These are phyloP conservation scores for Penicillium paneum DNA, from an alignment of 2,329 filamentous ascomycete genomes.

Conservation along the genomic window DNA sequence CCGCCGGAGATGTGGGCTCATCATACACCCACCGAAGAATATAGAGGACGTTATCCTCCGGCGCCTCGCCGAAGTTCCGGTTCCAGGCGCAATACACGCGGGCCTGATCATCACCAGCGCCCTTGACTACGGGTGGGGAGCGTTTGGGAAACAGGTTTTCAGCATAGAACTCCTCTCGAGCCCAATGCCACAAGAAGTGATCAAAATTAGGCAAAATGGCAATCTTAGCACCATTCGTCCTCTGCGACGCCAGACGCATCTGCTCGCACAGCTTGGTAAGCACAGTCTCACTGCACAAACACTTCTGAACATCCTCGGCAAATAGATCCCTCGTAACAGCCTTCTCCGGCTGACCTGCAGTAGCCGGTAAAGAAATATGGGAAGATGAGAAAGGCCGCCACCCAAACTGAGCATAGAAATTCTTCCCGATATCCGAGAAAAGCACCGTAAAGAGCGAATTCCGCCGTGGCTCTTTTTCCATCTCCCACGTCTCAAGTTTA, in stretches of 20 bases:
- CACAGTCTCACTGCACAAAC: conserved; percentile 60
- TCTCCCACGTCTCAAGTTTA: conserved; percentile 53
- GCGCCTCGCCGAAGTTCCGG: conserved; percentile 38
- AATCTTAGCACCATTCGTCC: conserved; percentile 51
- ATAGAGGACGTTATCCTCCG: conserved; percentile 40
- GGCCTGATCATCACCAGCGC: conserved; percentile 59
- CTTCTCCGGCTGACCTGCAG: conserved; percentile 23
- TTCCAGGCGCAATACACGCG: conserved; percentile 43
- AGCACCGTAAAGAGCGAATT: conserved; percentile 68
- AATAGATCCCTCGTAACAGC: conserved; percentile 29
- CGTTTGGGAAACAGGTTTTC: conserved; percentile 57
- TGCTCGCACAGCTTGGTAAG: conserved; percentile 63
- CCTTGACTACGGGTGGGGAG: conserved; percentile 58
- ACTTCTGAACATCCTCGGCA: conserved; percentile 32
- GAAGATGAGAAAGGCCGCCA: conserved; percentile 73
- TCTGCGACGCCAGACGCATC: conserved; percentile 50
- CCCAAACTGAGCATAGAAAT: conserved; percentile 72
- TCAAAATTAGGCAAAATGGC: conserved; percentile 67
- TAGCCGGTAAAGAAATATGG: conserved; percentile 63
- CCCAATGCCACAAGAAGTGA: conserved; percentile 72
- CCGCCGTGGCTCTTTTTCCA: conserved; percentile 39
- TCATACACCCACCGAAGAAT: conserved; percentile 45
- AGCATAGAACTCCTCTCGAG: conserved; percentile 75
- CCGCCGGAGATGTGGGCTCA: conserved; percentile 37
- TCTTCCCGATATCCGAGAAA: conserved; percentile 81